Percentiles rank a stretch among this genome's conserved stretches.
Evolutionary conservation across 2,329 filamentous ascomycete genomes (phyloP).

Genomic region (Thielaviopsis euricoi): DNA sequence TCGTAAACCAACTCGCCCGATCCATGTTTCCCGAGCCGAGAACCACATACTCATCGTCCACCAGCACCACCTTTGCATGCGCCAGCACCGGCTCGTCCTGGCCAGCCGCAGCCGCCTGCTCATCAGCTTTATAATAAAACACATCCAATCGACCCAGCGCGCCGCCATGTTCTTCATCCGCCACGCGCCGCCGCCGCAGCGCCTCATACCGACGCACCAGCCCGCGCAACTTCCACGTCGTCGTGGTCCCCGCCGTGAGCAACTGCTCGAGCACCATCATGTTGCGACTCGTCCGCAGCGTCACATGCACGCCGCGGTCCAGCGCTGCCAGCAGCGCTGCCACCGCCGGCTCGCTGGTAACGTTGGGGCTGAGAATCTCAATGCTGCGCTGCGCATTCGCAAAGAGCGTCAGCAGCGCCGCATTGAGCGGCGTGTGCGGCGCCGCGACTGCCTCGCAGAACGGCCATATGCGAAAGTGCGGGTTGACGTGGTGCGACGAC

Average conservation of each 20-base stretch:
- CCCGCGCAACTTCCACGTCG: slow-evolving; percentile 42
- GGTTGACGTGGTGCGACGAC: slow-evolving; percentile 55
- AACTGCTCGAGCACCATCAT: slow-evolving; percentile 72
- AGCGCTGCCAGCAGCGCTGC: slow-evolving; percentile 44
- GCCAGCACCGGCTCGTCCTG: slow-evolving; percentile 50
- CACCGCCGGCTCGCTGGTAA: slow-evolving; percentile 52
- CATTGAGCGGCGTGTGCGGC: slow-evolving; percentile 52
- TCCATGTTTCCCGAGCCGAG: slow-evolving; percentile 75
- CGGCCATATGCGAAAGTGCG: slow-evolving; percentile 41
- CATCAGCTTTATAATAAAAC: slow-evolving; percentile 36
- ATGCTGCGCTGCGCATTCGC: slow-evolving; percentile 40
- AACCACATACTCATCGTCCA: slow-evolving; percentile 51
- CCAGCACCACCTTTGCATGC: slow-evolving; percentile 61
- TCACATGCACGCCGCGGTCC: slow-evolving; percentile 48
- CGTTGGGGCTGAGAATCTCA: slow-evolving; percentile 60
- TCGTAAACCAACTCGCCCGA: slow-evolving; percentile 72
- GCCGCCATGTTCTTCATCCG: slow-evolving; percentile 25
- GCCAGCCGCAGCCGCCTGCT: slow-evolving; percentile 15
- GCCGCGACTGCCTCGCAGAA: slow-evolving; percentile 32
- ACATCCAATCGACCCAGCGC: slow-evolving; percentile 37
- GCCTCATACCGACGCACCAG: slow-evolving; percentile 39
- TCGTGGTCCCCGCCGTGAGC: slow-evolving; percentile 62
- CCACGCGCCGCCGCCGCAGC: slow-evolving; percentile 12
- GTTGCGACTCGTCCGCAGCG: slow-evolving; percentile 46
- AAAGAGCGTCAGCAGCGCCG: slow-evolving; percentile 44